Conservation (phyloP, 2,329 filamentous ascomycete genomes). For the Cladosporium halotolerans region DNA sequence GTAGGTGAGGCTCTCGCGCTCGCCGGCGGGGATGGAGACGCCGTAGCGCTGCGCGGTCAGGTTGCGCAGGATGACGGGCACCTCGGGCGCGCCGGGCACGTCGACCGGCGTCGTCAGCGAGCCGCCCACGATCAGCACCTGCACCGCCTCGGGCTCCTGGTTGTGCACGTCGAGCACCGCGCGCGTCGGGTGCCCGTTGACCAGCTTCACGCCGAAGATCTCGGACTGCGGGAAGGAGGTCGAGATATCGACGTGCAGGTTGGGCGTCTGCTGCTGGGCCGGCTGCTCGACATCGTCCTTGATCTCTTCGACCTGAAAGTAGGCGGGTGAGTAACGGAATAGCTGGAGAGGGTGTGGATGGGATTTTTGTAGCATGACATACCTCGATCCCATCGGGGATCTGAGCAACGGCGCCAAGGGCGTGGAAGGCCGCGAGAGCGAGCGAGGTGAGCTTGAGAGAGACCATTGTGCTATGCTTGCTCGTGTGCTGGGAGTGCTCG, state of each 20-base stretch:
- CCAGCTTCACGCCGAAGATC: constrained; percentile 89
- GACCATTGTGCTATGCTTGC: constrained; percentile 51
- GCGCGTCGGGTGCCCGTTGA: constrained; percentile 84
- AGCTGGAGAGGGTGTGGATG: constrained; percentile 8
- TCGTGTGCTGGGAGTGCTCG: background rate
- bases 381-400: constrained; percentile 26
- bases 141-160: constrained; percentile 69
- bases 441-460: constrained; percentile 66
- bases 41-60: constrained; percentile 71
- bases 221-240: constrained; percentile 61
- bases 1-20: constrained; percentile 71
- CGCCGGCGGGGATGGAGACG: constrained; percentile 66
- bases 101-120: constrained; percentile 56
- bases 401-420: constrained; percentile 59
- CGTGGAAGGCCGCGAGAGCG: constrained; percentile 63
- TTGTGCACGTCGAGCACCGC: constrained; percentile 79
- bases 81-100: constrained; percentile 46
- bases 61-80: constrained; percentile 67
- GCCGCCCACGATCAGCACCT: constrained; percentile 70
- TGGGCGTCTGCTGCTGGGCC: constrained; percentile 45
- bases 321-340: no score
- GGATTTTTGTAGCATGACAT: constrained; percentile 24
- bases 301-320: constrained; percentile 18
- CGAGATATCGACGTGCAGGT: constrained; percentile 50
- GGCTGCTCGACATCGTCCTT: constrained; percentile 36